Conservation (phyloP, 495 filamentous ascomycete species). For the Daldinia caldariorum region DNA sequence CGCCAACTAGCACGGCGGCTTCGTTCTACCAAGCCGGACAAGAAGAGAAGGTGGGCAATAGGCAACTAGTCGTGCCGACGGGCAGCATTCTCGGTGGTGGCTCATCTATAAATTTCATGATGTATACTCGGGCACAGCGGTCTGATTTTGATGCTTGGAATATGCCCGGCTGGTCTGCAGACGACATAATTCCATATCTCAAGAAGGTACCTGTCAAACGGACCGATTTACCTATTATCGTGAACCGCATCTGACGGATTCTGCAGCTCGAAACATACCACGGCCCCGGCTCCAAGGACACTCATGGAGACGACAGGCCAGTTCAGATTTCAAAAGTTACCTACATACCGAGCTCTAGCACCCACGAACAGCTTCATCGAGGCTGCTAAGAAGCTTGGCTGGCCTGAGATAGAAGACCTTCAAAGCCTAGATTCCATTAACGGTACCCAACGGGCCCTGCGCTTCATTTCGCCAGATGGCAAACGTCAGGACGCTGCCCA, state of each 20-base stretch:
- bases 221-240: not conserved
- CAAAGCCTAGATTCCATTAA: constrained; percentile 34
- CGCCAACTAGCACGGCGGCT: not conserved
- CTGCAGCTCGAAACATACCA: constrained; percentile 58
- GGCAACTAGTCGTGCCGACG: constrained; percentile 1
- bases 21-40: not conserved
- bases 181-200: constrained; percentile 59
- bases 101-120: constrained; percentile 65
- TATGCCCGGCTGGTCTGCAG: constrained; percentile 58
- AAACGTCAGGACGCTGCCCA: constrained; percentile 54
- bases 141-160: constrained; percentile 62
- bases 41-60: not conserved
- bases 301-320: constrained; percentile 60
- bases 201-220: constrained; percentile 59
- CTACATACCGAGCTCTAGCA: constrained; percentile 39
- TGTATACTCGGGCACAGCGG: constrained; percentile 45
- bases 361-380: constrained; percentile 53
- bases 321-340: constrained; percentile 57
- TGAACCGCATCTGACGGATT: not conserved
- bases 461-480: constrained; percentile 43
- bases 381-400: constrained; percentile 46
- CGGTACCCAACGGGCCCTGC: constrained; percentile 25
- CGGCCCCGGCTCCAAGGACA: constrained; percentile 28
- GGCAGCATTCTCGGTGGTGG: constrained; percentile 58
- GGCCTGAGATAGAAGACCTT: constrained; percentile 36